Evolutionary conservation across 345 rosid species (phyloP).

Genomic region (Ceriops tagal): DNA sequence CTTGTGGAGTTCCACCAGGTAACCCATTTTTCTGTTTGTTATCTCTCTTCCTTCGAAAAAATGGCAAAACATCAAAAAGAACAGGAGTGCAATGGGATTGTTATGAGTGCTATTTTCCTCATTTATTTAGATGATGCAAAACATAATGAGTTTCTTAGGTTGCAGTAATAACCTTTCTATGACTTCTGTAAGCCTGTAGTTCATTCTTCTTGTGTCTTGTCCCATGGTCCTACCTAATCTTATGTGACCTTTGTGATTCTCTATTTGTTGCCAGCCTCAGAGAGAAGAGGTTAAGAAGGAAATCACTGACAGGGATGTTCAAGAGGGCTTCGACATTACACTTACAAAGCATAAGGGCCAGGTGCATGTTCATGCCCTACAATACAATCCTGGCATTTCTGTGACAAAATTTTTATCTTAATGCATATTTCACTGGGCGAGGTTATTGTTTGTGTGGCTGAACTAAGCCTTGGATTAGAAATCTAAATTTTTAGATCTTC

Average conservation of each 20-base stretch:
- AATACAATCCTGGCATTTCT: constrained; percentile 1
- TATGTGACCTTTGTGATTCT: constrained; percentile 9
- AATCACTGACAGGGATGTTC: constrained; percentile 71
- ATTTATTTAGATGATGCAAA: neutral
- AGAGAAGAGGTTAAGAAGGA: constrained; percentile 87
- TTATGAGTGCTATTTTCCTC: too few species aligned
- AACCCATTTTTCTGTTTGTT: constrained; percentile 1
- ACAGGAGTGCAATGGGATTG: neutral
- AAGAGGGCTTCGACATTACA: constrained; percentile 78
- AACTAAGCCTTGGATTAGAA: neutral
- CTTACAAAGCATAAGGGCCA: constrained; percentile 82
- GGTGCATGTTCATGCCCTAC: constrained; percentile 37
- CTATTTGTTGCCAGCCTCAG: constrained; percentile 57
- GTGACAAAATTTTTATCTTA: neutral
- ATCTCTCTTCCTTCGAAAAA: neutral
- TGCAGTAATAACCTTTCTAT: too few species aligned
- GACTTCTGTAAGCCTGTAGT: neutral
- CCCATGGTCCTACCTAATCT: neutral
- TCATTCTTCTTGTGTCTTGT: neutral
- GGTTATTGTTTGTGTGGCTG: constrained; percentile 5
- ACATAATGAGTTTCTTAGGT: neutral
- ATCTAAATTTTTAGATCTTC: constrained; percentile 9
- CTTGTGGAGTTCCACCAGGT: constrained; percentile 97
- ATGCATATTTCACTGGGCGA: neutral
- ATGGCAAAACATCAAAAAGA: neutral